A percentile compares a stretch with the other conserved stretches of the same genome.
phyloP scores from a whole-genome alignment of 2,329 filamentous ascomycete genomes.

The Hypoxylon sp. region DNA sequence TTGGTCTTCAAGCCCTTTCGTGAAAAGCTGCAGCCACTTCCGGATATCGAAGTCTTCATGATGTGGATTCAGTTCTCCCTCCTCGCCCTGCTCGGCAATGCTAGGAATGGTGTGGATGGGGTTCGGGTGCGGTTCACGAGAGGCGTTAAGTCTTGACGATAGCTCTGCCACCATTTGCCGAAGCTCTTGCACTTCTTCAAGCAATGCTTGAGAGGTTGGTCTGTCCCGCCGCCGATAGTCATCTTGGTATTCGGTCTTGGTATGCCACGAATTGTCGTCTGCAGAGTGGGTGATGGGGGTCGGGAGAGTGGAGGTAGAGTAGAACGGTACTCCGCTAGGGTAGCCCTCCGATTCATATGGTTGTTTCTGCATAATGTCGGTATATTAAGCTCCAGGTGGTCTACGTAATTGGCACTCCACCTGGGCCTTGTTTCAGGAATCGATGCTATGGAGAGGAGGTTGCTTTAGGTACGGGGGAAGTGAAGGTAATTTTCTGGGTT shows the following conservation, averaged over 20 bases:
- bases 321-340: slow-evolving; percentile 11
- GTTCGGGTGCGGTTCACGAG: not conserved
- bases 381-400: slow-evolving; percentile 5
- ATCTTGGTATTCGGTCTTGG: slow-evolving; percentile 19
- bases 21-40: slow-evolving; percentile 23
- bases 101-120: slow-evolving; percentile 3
- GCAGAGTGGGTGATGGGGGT: slow-evolving; percentile 6
- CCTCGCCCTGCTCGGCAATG: slow-evolving; percentile 1
- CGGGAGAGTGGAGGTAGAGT: not conserved
- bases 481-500: not conserved
- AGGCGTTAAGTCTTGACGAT: slow-evolving; percentile 13
- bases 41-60: slow-evolving; percentile 19
- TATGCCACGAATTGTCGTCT: slow-evolving; percentile 21
- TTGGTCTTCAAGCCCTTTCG: slow-evolving; percentile 20
- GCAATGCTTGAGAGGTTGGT: slow-evolving; percentile 19
- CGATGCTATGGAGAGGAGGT: not conserved
- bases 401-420: not conserved
- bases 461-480: not conserved
- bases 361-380: slow-evolving; percentile 6
- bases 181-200: slow-evolving; percentile 24
- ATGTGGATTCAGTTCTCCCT: slow-evolving; percentile 5
- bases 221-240: slow-evolving; percentile 17
- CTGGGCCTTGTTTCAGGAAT: not conserved
- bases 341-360: slow-evolving; percentile 15
- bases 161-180: slow-evolving; percentile 25